Base-by-base conservation (phyloP, 495 filamentous ascomycete species). In the Talaromyces adpressus region DNA sequence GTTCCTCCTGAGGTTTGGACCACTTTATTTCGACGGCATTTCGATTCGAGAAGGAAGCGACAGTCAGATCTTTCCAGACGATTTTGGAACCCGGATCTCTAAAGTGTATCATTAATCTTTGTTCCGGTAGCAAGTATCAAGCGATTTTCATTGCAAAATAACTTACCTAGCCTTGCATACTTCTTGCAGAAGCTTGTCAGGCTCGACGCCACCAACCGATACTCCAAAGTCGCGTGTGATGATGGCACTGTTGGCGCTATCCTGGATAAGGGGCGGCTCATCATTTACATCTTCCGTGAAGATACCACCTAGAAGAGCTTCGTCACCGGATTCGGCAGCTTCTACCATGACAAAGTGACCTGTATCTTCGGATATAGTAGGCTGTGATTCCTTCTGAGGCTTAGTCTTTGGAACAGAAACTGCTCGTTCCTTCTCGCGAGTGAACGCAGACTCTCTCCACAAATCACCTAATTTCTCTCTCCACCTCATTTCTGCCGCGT, bases 151-250 rank as follows among this genome's bases (percentile, higher is more conserved):
- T 22, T 51, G 27, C 14, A 64, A 8, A 45, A 22, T 58, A 39
- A 71, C 81, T 71, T 77, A 89, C 89, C 90, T 89, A 63, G 91
- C 85, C 66, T 88, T 89, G 71, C 92, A 96, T 52, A 91, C 84
- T 73, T 97, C 94, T 68, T 97, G 91, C 16, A 98, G 73, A 47
- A 90, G 81, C 62, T 87, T 80, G 47, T 85, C 82, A 20, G 91
- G 91, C 65, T 74, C 88, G 14, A 93, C 71, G 18, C 45, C 65
- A 36, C 91, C 89, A 16, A 78, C 84, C 79, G 82, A 87, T 70
- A 90, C 89, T 16, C 92, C 93, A 82, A 98, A 97, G 65, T 97
- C 86, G 59, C 91, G 77, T 59, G 95, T 3, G 70, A 82, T 6
- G 91, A 75, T 16, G 69, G 56, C 6, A 68, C 63, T 69, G 57